phyloP scores from a whole-genome alignment of 2,329 filamentous ascomycete species.

The Penicillium sp. region DNA sequence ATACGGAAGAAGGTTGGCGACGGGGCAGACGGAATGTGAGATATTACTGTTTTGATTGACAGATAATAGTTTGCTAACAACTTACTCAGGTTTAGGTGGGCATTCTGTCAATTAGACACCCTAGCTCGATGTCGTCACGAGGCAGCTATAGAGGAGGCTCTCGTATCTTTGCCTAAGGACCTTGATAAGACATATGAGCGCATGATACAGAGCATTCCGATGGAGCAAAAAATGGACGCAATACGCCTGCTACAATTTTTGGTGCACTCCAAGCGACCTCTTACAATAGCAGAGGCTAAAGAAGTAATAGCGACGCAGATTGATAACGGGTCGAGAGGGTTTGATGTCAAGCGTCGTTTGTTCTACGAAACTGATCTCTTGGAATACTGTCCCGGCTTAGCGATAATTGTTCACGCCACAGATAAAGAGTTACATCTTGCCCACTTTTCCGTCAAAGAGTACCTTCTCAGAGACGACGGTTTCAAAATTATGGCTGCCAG shows the following conservation, averaged over 20 bases:
- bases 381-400: too few species aligned
- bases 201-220: background rate
- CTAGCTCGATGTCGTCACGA: background rate
- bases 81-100: conserved; percentile 2
- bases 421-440: conserved; percentile 16
- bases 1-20: background rate
- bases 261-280: conserved; percentile 11
- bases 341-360: conserved; percentile 12
- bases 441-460: conserved; percentile 24
- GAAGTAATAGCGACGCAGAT: conserved; percentile 16
- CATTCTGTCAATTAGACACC: conserved; percentile 1
- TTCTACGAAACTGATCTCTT: conserved; percentile 16
- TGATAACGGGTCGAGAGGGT: background rate
- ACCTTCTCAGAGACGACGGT: conserved; percentile 19
- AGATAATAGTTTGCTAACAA: too few species aligned
- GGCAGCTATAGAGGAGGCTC: background rate
- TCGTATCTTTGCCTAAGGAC: background rate
- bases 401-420: background rate
- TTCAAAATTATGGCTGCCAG: conserved; percentile 1
- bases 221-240: background rate
- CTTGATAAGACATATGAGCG: background rate
- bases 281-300: conserved; percentile 10
- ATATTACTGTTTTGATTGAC: background rate
- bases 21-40: conserved; percentile 1
- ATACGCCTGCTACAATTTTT: conserved; percentile 16